phyloP scores from a whole-genome alignment of 371 early-diverging fungal genomes.

The Gilbertella persicaria region DNA sequence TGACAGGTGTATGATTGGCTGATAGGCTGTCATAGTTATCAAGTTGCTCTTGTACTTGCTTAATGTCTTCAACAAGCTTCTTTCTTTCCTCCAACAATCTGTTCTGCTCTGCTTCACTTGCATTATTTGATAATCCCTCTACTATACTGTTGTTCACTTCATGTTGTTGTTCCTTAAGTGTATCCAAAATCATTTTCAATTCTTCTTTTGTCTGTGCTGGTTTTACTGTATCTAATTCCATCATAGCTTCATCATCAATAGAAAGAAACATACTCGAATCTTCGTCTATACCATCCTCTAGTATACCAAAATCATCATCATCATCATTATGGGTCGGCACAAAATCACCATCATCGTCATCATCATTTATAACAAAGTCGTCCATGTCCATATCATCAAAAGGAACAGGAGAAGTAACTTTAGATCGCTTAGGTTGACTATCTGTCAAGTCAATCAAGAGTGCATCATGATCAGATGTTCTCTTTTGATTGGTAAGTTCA shows the following conservation, averaged over 20 bases:
- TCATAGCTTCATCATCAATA: constrained; percentile 4
- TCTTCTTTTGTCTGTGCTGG: not conserved
- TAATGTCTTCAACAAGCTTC: not conserved
- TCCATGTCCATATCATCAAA: not conserved
- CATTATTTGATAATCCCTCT: not conserved
- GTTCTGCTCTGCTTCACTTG: not conserved
- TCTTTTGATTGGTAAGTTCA: not conserved
- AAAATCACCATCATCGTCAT: not conserved
- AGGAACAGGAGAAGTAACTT: not conserved
- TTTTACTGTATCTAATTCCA: not conserved
- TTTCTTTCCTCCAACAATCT: not conserved
- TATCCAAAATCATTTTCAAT: not conserved
- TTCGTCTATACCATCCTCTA: not conserved
- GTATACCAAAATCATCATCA: not conserved
- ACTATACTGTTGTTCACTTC: constrained; percentile 9
- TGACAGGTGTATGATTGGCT: no score
- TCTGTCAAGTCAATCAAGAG: constrained; percentile 12
- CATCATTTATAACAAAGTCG: not conserved
- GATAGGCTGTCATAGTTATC: not conserved
- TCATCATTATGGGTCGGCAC: not conserved
- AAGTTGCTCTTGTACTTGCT: constrained; percentile 1
- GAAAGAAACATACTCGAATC: not conserved
- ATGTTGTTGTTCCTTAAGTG: not conserved
- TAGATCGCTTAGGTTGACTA: constrained; percentile 11
- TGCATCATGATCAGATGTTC: not conserved